Evolutionary conservation across 352 stramenopile species (phyloP), one percentile per base, ranked within the genome.

Genomic region (Pythium monospermum): DNA sequence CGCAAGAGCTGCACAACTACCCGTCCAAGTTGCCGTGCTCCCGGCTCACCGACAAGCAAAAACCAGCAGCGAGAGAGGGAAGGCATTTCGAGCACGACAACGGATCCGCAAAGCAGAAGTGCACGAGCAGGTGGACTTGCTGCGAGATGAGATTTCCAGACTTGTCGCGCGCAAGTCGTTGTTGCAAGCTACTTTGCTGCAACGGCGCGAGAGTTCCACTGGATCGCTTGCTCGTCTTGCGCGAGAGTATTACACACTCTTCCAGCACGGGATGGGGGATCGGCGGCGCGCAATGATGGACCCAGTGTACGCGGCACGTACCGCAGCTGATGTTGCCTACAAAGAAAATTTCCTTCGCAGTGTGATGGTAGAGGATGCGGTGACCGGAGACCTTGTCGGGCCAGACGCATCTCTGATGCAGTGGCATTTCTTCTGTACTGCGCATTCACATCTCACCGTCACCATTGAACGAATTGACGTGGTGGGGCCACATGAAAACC

Each of bases 281-380:
- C 49, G 49, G 3, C 52, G 19, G 6, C 32, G 44, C 18, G 36
- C 52, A 4, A 13, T 53, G 2, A 46, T 49, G 1, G 36, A 60
- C 23, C n/a, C 26, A 19, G 33, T 37, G 6, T 48, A 53, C 33
- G 42, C 41, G n/a, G 10, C n/a, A 3, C 38, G 36, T 6, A 40
- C 31, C 21, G 26, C 30, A 3, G 22, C 43, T 43, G 44, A 48
- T 8, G 31, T 42, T 21, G 37, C 35, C 7, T 54, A 61, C 44
- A 52, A 61, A 25, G 53, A 54, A 16, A 48, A 49, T 30, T 61
- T 61, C n/a, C 32, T 61, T 8, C 53, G 31, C 19, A 40, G 18
- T 26, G 27, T 61, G n/a, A 61, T 61, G 53, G 37, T 18, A 6
- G 45, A 49, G 18, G 37, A 61, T 27, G 46, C 40, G 3, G 16